Evolutionary conservation across 192 early-diverging fungal genomes (phyloP).

Genomic region (Umbelopsis isabellina): DNA sequence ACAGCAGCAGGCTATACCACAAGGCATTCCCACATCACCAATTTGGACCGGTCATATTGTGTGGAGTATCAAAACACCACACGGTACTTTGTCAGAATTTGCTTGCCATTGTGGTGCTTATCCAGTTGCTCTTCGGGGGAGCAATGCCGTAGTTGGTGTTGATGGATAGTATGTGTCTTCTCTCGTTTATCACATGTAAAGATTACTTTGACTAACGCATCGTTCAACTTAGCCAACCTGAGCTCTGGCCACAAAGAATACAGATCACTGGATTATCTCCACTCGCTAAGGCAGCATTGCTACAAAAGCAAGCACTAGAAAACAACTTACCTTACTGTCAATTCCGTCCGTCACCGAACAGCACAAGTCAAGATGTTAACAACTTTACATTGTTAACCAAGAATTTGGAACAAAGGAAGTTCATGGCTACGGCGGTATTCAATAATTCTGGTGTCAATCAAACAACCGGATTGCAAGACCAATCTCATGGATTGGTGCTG

Average conservation of each 20-base stretch:
- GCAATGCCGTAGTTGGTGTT: conserved; percentile 17
- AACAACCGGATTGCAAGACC: conserved; percentile 3
- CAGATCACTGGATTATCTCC: conserved; percentile 38
- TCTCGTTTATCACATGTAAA: background rate
- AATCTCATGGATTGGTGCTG: conserved; percentile 37
- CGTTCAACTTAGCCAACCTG: conserved; percentile 30
- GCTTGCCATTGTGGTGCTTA: conserved; percentile 44
- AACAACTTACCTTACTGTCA: conserved; percentile 44
- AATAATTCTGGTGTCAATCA: conserved; percentile 26
- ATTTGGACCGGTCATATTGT: conserved; percentile 46
- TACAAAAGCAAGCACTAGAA: conserved; percentile 34
- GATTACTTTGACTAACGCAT: no score
- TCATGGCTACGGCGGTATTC: conserved; percentile 42
- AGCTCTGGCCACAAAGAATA: conserved; percentile 41
- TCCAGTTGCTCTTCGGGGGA: conserved; percentile 35
- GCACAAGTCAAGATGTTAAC: conserved; percentile 35
- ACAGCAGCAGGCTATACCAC: conserved; percentile 17
- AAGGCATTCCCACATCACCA: conserved; percentile 18
- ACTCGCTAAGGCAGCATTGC: conserved; percentile 26
- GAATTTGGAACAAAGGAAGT: conserved; percentile 42
- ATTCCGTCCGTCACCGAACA: conserved; percentile 31
- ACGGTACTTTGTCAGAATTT: conserved; percentile 37
- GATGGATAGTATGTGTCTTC: conserved; percentile 43
- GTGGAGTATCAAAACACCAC: conserved; percentile 40
- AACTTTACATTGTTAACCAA: conserved; percentile 32